Conservation (phyloP, 2,329 filamentous ascomycete genomes). For the Colletotrichum paranaense region DNA sequence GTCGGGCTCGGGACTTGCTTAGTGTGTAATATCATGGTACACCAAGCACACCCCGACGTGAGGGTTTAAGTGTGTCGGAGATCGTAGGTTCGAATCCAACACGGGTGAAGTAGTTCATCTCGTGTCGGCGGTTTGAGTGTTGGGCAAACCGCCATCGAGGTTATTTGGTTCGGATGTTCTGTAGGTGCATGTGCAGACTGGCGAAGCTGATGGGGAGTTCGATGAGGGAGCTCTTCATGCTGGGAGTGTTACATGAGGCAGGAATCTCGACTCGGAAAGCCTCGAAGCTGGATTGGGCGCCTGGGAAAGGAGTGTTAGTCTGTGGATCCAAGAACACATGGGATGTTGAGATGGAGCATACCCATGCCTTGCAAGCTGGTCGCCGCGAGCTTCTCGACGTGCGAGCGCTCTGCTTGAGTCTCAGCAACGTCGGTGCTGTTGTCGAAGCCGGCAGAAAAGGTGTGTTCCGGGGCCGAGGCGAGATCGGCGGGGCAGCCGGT, state of each 20-base stretch:
- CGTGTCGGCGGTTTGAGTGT: constrained; percentile 30
- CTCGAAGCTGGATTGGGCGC: constrained; percentile 24
- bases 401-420: constrained; percentile 32
- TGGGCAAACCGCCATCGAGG: constrained; percentile 29
- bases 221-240: constrained; percentile 20
- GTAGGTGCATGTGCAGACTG: constrained; percentile 31
- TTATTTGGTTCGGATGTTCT: constrained; percentile 33
- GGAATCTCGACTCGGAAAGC: constrained; percentile 22
- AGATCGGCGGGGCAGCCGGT: constrained; percentile 20
- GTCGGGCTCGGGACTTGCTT: constrained; percentile 16
- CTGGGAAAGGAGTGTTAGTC: background rate
- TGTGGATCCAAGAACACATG: background rate
- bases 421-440: constrained; percentile 33
- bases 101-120: constrained; percentile 19
- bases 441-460: constrained; percentile 20
- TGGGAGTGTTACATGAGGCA: constrained; percentile 17
- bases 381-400: constrained; percentile 19
- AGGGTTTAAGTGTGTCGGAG: constrained; percentile 22
- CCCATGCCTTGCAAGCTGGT: constrained; percentile 27
- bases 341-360: background rate
- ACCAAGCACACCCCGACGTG: constrained; percentile 25
- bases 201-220: constrained; percentile 32
- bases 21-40: background rate
- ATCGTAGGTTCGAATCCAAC: constrained; percentile 16
- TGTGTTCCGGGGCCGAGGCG: constrained; percentile 17